Base-by-base conservation (phyloP, 2,329 filamentous ascomycete genomes). In the Epichloe sibirici region DNA sequence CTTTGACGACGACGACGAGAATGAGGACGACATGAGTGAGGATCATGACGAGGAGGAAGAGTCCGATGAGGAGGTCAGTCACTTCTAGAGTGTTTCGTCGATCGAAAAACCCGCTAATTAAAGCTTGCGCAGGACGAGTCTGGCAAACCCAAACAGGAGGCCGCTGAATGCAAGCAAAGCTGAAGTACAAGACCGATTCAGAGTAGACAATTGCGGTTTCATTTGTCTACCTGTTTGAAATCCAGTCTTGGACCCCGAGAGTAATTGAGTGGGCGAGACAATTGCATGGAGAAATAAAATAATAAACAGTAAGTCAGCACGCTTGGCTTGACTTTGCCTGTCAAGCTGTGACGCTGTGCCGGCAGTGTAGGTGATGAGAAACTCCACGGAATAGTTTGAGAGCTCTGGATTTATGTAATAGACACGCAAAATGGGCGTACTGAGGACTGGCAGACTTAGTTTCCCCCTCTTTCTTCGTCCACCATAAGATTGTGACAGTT, bases 91-190 rank as follows among this genome's bases (percentile, higher is more conserved):
- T 12, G 15, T 8, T 17, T 13, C 15, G 4, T 45, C 49, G 42
- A 56, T 62, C 54, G 60, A 55, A 3, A 25, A n/a, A 37, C 9
- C 12, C 8, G 35, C 53, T 57, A 38, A 57, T 40, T 31, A 37
- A 52, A 4, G 37, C 58, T 52, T 57, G 12, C 17, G 53, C 61
- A 94, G 88, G 88, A 94, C 66, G 88, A 90, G 66, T 82, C 82
- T 58, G 84, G 86, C 62, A 94, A 91, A 78, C 89, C 90, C 54
- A 94, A 94, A 78, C 89, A 93, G 74, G 89, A 95, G 73, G 84
- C 89, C 60, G 88, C 90, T 60, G 90, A 95, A 76, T 95, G 90
- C 83, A 95, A 95, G 79, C 89, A 94, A 75, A 94, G 88, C 75
- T 95, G 81, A 55, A 52, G 21, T 34, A 47, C n/a, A 35, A 12